phyloP scores from a whole-genome alignment of 768 basidiomycete species.

The Podaxis sp. region DNA sequence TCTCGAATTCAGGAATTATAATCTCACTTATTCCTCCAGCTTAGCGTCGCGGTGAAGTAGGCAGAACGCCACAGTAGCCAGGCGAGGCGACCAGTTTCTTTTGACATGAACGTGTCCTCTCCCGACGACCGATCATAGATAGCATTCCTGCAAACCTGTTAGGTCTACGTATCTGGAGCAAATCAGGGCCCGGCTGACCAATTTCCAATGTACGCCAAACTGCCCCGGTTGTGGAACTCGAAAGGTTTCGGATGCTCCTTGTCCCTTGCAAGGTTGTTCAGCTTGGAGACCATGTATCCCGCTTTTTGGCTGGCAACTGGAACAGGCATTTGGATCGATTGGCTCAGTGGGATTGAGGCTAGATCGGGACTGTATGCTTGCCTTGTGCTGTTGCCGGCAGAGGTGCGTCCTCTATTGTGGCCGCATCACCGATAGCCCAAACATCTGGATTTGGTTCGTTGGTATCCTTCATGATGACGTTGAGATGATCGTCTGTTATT shows the following conservation, averaged over 20 bases:
- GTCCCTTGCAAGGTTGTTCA: conserved; percentile 64
- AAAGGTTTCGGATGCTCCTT: conserved; percentile 52
- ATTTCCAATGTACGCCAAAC: conserved; percentile 78
- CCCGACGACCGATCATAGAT: conserved; percentile 67
- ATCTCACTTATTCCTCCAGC: conserved; percentile 66
- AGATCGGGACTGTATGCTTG: conserved; percentile 15
- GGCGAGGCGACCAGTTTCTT: conserved; percentile 66
- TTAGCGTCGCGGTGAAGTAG: conserved; percentile 78
- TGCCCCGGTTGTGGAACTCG: conserved; percentile 70
- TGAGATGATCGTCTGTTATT: conserved; percentile 57
- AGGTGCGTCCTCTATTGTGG: conserved; percentile 51
- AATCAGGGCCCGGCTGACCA: conserved; percentile 43
- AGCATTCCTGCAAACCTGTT: conserved; percentile 56
- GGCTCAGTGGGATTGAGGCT: not conserved
- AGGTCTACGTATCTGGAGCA: not conserved
- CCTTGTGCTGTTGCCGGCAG: conserved; percentile 89
- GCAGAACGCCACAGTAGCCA: conserved; percentile 83
- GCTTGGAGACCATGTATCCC: conserved; percentile 60
- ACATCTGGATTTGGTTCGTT: conserved; percentile 60
- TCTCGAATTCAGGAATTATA: not conserved
- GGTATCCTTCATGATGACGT: conserved; percentile 55
- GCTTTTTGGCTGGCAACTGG: conserved; percentile 79
- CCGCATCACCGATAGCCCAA: conserved; percentile 82
- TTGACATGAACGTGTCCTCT: conserved; percentile 46
- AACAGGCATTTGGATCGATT: conserved; percentile 8